Conservation (phyloP, 805 yeast species). For the Peterozyma xylosa region DNA sequence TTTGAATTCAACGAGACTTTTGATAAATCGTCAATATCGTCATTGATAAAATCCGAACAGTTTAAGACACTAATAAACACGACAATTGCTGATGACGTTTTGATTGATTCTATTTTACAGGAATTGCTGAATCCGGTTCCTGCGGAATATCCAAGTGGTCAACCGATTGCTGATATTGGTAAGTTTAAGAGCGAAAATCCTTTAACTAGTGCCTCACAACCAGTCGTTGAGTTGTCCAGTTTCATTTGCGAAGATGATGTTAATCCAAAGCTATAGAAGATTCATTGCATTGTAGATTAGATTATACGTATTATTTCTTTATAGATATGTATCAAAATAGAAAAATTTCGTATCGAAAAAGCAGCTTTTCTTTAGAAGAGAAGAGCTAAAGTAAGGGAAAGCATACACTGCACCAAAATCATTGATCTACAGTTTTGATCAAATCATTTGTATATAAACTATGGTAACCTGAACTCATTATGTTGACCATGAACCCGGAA, state of each 20-base stretch:
- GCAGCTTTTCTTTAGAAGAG: too few relatives aligned
- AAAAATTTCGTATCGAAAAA: too few relatives aligned
- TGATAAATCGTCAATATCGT: not conserved
- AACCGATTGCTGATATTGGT: constrained; percentile 33
- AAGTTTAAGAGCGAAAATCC: constrained; percentile 48
- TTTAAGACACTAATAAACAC: not conserved
- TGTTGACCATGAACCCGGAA: too few relatives aligned
- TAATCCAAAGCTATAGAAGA: constrained; percentile 14
- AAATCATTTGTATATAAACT: too few relatives aligned
- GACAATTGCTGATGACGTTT: constrained; percentile 4
- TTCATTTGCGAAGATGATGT: constrained; percentile 11
- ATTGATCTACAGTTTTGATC: too few relatives aligned
- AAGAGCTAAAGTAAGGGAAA: too few relatives aligned
- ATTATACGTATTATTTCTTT: too few relatives aligned
- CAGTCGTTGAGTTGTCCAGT: constrained; percentile 22
- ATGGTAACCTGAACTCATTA: too few relatives aligned
- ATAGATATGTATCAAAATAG: too few relatives aligned
- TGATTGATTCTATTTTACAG: not conserved
- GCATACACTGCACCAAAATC: too few relatives aligned
- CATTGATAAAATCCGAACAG: not conserved
- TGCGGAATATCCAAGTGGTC: constrained; percentile 41
- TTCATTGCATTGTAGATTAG: not conserved
- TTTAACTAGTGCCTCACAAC: constrained; percentile 57
- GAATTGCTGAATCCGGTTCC: constrained; percentile 23
- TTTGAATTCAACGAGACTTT: constrained; percentile 4